A percentile compares a stretch with the other conserved stretches of the same genome.
phyloP scores from a whole-genome alignment of 345 rosid species.

The Hirschfeldia incana region DNA sequence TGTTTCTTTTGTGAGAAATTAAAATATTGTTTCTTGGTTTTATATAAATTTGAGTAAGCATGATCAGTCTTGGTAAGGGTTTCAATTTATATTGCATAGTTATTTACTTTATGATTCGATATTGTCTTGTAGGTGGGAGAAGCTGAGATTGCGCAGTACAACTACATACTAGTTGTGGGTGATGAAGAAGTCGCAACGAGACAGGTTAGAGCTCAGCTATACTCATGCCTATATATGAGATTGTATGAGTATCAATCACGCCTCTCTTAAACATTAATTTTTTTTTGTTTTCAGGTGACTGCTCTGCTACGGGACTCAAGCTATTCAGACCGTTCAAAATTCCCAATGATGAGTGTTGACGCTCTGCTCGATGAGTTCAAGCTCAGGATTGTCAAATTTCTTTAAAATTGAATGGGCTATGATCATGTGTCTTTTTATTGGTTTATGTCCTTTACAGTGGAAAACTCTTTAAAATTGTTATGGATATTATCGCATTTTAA shows the following conservation, averaged over 20 bases:
- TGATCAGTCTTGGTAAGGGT: no score
- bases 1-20: no score
- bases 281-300: constrained; percentile 59
- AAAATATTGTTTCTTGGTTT: no score
- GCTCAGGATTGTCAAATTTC: constrained; percentile 58
- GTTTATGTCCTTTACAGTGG: background rate
- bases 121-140: constrained; percentile 67
- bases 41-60: no score
- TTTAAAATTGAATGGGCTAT: background rate
- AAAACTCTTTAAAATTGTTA: background rate
- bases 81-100: background rate
- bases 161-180: constrained; percentile 93
- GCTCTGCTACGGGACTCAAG: constrained; percentile 56
- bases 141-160: constrained; percentile 94
- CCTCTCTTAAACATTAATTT: background rate
- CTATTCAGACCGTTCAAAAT: constrained; percentile 48
- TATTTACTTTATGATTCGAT: background rate
- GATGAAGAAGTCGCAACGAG: constrained; percentile 65
- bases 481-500: background rate
- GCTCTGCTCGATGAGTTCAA: constrained; percentile 59
- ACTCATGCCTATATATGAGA: background rate
- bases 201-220: constrained; percentile 45
- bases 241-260: background rate
- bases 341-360: constrained; percentile 58
- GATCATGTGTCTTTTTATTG: background rate